Evolutionary conservation across 169 alveolate species (phyloP), one percentile per base, ranked within the genome.

Genomic region (Miamiensis avidus): DNA sequence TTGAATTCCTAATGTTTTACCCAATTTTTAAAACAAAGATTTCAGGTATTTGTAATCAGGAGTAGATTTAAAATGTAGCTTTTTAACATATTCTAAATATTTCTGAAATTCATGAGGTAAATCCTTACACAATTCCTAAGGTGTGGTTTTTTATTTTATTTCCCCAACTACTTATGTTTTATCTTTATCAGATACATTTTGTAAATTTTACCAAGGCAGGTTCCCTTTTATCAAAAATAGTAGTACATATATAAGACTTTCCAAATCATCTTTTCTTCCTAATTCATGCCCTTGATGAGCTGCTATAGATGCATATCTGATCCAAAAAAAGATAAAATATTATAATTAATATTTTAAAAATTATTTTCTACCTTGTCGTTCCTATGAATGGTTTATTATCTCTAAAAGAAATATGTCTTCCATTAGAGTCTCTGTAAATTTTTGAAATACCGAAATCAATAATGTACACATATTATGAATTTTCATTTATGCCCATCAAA

Each of bases 11-110:
- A 49, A 11, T 49, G 69, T 11, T 49, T 49, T 49, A 11, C 69
- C 69, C 69, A 49, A 49, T 49, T 49, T 49, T 49, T 49, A 49
- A 49, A 49, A 49, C 20, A 49, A 49, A 11, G 4, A 73, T 32
- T 85, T 85, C 31, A 93, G 75, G 85, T 88, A 91, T 65, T 85
- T 82, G 78, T 93, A 93, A 75, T 93, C 92, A 0, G 96, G 96
- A 26, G 82, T 85, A 75, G 89, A 89, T 75, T 89, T 91, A 75
- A 91, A 93, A 78, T 91, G 78, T 30, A 93, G 73, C 31, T 88
- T 74, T 82, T 89, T 89, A 25, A 90, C 89, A 91, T 91, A 93
- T 73, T 91, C 84, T 27, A 93, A 84, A 84, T 89, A 88, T 33
- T 74, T 73, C 4, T 69, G 64, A 88, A 93, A 93, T 76, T 89